phyloP scores from a whole-genome alignment of 495 filamentous ascomycete genomes.

The Penicillium paradoxum region DNA sequence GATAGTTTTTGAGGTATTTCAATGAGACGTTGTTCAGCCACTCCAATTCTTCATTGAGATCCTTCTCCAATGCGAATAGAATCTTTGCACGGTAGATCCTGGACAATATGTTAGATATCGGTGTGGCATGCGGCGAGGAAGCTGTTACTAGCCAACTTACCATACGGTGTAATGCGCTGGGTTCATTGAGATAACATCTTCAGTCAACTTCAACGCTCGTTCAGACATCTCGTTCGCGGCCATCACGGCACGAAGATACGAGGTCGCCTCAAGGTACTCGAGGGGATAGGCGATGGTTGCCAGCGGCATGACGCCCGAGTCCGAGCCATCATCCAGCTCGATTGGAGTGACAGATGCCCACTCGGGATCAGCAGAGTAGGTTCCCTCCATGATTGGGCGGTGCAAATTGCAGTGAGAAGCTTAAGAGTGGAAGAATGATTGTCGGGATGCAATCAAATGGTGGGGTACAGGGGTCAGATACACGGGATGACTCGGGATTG shows the following conservation, averaged over 20 bases:
- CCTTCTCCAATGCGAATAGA: conserved; percentile 59
- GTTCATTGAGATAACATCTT: conserved; percentile 85
- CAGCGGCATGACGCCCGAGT: conserved; percentile 57
- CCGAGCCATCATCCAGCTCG: conserved; percentile 69
- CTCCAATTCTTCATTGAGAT: conserved; percentile 65
- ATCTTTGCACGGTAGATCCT: conserved; percentile 83
- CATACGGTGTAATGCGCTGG: conserved; percentile 98
- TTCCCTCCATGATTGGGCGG: conserved; percentile 25
- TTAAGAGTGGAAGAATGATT: background rate
- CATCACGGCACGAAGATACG: conserved; percentile 93
- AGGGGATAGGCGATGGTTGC: conserved; percentile 83
- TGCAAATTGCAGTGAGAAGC: background rate
- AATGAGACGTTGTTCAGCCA: conserved; percentile 84
- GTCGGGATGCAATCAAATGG: background rate
- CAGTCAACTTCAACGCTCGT: conserved; percentile 75
- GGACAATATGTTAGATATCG: conserved; percentile 6
- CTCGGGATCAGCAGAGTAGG: conserved; percentile 62
- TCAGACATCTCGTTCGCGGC: conserved; percentile 75
- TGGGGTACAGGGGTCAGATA: conserved; percentile 1
- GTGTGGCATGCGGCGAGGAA: background rate
- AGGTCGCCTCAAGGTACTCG: conserved; percentile 81
- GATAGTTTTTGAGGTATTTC: conserved; percentile 90
- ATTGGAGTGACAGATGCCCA: conserved; percentile 86
- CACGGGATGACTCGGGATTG: background rate
- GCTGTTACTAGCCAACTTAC: conserved; percentile 35